phyloP scores from a whole-genome alignment of 1,284 basidiomycete species.

The Xerocomus amazonicus region DNA sequence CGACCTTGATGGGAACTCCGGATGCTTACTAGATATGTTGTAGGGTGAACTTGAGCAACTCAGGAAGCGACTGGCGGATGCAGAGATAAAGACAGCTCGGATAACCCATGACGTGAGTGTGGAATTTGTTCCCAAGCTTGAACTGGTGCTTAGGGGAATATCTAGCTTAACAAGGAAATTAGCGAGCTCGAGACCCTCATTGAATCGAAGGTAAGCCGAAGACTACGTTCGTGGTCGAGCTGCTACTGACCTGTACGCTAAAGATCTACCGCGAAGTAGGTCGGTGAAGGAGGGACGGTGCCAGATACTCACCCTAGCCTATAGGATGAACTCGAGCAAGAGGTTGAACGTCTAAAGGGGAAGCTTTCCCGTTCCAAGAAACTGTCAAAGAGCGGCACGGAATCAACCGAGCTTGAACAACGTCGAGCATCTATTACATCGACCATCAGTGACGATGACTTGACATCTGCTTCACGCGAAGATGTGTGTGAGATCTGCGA shows the following conservation, averaged over 20 bases:
- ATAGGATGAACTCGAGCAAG: slow-evolving; percentile 85
- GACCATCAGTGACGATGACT: slow-evolving; percentile 21
- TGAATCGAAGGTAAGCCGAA: slow-evolving; percentile 70
- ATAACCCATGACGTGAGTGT: slow-evolving; percentile 64
- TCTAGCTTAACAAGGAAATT: slow-evolving; percentile 85
- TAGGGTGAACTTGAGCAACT: slow-evolving; percentile 67
- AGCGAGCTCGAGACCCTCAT: slow-evolving; percentile 85
- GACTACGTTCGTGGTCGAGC: background rate
- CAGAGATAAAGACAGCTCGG: slow-evolving; percentile 70
- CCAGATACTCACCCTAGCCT: slow-evolving; percentile 5
- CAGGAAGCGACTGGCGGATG: slow-evolving; percentile 62
- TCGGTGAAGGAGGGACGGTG: background rate
- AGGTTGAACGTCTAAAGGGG: slow-evolving; percentile 73
- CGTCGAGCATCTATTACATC: slow-evolving; percentile 26
- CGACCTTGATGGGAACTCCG: background rate
- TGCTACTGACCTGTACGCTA: slow-evolving; percentile 12
- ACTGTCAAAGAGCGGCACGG: slow-evolving; percentile 48
- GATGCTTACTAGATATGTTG: slow-evolving; percentile 6
- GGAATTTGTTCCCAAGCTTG: background rate
- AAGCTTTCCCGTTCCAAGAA: slow-evolving; percentile 59
- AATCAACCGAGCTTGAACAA: slow-evolving; percentile 35
- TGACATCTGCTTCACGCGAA: slow-evolving; percentile 21
- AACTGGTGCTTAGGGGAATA: slow-evolving; percentile 7
- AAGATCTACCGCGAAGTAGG: slow-evolving; percentile 84
- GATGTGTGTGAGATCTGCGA: slow-evolving; percentile 82